These are phyloP conservation scores for Pythium brassicae DNA, from an alignment of 352 stramenopile species.

Conservation along the genomic window DNA sequence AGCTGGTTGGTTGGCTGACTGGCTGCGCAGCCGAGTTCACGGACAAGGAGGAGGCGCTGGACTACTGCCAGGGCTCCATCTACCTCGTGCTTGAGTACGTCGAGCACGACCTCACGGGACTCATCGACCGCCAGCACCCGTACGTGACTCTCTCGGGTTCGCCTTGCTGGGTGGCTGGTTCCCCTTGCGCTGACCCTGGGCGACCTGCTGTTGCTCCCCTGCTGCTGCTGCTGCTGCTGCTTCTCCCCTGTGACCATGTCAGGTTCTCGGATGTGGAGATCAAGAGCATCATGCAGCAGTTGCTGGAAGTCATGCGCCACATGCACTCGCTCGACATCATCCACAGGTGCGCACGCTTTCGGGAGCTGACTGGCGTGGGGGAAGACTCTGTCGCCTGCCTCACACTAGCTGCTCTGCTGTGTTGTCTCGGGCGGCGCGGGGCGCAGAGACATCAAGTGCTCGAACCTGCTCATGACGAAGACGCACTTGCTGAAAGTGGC, in stretches of 20 bases:
- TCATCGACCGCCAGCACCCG: slow-evolving; percentile 84
- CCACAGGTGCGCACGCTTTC: slow-evolving; percentile 41
- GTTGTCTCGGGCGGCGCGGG: no score
- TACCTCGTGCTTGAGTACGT: slow-evolving; percentile 88
- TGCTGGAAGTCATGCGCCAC: slow-evolving; percentile 82
- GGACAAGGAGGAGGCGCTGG: slow-evolving; percentile 77
- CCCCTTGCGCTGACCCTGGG: no score
- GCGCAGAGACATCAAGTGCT: slow-evolving; percentile 92
- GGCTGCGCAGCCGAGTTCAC: slow-evolving; percentile 37
- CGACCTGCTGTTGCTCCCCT: no score
- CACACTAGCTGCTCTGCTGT: not conserved
- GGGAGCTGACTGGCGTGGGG: no score
- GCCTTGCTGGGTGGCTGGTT: no score
- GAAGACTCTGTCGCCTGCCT: not conserved
- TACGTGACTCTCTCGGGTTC: slow-evolving; percentile 19
- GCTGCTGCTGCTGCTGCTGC: not conserved
- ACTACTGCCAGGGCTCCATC: slow-evolving; percentile 85
- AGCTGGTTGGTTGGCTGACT: no score
- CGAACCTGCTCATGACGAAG: slow-evolving; percentile 77
- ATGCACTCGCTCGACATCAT: slow-evolving; percentile 89
- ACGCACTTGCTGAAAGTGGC: slow-evolving; percentile 82
- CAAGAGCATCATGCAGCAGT: slow-evolving; percentile 85
- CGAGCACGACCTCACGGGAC: slow-evolving; percentile 85
- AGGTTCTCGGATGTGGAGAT: slow-evolving; percentile 85
- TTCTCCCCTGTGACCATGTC: no score